Percentiles rank a stretch among this genome's conserved stretches.
Conservation (phyloP, 495 filamentous ascomycete genomes). For the Penicillium roqueforti region DNA sequence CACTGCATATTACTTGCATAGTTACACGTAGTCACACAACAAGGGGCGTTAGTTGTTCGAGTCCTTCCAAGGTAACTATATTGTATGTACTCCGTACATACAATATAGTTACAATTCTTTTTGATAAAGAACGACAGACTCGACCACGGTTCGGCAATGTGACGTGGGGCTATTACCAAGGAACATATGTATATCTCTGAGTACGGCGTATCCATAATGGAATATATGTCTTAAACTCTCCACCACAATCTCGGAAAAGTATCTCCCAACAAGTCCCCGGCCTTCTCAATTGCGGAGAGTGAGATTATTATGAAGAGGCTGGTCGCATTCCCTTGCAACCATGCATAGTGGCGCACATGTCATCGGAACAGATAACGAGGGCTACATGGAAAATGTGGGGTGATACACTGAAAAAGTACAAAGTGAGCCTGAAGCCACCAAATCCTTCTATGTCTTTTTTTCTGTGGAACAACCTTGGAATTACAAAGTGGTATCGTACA, state of each 20-base stretch:
- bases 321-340: neutral
- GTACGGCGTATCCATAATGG: neutral
- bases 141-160: neutral
- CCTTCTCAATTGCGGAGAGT: neutral
- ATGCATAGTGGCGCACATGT: neutral
- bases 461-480: neutral
- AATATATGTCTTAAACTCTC: constrained; percentile 7
- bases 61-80: too few species aligned
- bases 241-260: neutral
- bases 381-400: too few species aligned
- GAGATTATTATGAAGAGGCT: neutral
- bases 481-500: neutral
- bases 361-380: neutral
- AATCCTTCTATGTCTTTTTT: neutral
- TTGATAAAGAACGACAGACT: too few species aligned
- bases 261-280: neutral
- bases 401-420: neutral
- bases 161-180: neutral
- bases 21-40: neutral
- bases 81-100: too few species aligned
- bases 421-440: neutral
- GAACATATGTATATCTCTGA: neutral
- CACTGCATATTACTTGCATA: neutral
- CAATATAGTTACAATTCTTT: too few species aligned
- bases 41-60: too few species aligned